These are phyloP conservation scores for Citrullus colocynthis DNA, from an alignment of 306 rosid genomes.

Conservation along the genomic window DNA sequence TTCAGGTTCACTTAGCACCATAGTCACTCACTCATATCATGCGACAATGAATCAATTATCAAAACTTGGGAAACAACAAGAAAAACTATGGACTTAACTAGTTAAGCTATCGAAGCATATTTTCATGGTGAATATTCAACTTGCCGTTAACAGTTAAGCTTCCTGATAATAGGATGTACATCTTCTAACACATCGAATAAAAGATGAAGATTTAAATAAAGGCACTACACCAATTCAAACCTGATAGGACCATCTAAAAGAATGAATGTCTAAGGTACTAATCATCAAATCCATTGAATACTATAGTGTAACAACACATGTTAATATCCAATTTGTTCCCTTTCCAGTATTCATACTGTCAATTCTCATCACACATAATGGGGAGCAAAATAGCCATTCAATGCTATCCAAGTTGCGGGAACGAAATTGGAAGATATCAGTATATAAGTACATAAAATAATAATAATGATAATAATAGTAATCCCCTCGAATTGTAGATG, in stretches of 20 bases:
- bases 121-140: background rate
- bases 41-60: background rate
- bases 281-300: background rate
- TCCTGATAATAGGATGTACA: background rate
- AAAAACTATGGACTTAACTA: background rate
- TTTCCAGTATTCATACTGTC: background rate
- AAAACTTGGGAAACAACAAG: background rate
- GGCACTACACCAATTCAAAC: background rate
- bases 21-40: background rate
- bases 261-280: background rate
- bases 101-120: background rate
- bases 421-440: background rate
- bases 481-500: background rate
- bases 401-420: background rate
- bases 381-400: background rate
- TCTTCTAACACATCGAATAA: background rate
- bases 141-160: too few species aligned
- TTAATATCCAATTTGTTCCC: background rate
- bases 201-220: background rate
- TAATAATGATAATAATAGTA: background rate
- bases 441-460: background rate
- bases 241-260: background rate
- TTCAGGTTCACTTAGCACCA: background rate
- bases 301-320: background rate
- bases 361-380: background rate